These are phyloP conservation scores for Amauroascus verrucosus DNA, from an alignment of 2,329 filamentous ascomycete genomes.

Conservation along the genomic window DNA sequence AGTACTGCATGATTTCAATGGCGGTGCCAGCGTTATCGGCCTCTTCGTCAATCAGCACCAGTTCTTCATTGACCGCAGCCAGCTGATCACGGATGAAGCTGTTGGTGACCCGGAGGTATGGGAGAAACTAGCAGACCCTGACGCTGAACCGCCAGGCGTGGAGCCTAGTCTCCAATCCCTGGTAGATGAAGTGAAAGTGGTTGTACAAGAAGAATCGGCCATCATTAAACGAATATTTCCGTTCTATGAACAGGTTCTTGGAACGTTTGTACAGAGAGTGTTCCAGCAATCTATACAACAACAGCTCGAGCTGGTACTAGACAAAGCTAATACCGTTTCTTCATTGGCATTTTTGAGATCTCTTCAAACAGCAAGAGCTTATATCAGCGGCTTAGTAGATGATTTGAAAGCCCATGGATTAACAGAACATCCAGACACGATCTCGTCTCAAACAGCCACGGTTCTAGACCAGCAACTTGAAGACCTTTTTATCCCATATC, in stretches of 20 bases:
- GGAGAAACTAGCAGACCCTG: slow-evolving; percentile 89
- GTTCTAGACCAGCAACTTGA: slow-evolving; percentile 58
- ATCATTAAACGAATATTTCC: slow-evolving; percentile 96
- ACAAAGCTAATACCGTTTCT: slow-evolving; percentile 86
- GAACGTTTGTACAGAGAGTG: slow-evolving; percentile 85
- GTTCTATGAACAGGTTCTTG: slow-evolving; percentile 86
- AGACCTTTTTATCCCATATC: slow-evolving; percentile 56
- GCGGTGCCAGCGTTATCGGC: slow-evolving; percentile 87
- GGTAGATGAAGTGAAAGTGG: slow-evolving; percentile 85
- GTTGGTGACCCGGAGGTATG: slow-evolving; percentile 54
- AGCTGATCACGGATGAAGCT: slow-evolving; percentile 80
- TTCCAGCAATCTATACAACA: slow-evolving; percentile 99
- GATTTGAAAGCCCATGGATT: slow-evolving; percentile 89
- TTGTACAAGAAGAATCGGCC: slow-evolving; percentile 92
- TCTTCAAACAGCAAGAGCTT: slow-evolving; percentile 79
- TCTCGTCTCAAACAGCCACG: slow-evolving; percentile 70
- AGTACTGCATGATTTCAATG: slow-evolving; percentile 90
- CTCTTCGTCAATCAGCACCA: slow-evolving; percentile 98
- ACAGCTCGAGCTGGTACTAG: slow-evolving; percentile 84
- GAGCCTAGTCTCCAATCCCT: slow-evolving; percentile 87
- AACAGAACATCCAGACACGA: slow-evolving; percentile 88
- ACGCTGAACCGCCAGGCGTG: slow-evolving; percentile 80
- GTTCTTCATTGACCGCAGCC: slow-evolving; percentile 95
- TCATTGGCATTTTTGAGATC: slow-evolving; percentile 84
- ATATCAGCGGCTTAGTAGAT: slow-evolving; percentile 78